Base-by-base conservation (phyloP, 2,329 filamentous ascomycete species). In the Pseudocercospora ulei region DNA sequence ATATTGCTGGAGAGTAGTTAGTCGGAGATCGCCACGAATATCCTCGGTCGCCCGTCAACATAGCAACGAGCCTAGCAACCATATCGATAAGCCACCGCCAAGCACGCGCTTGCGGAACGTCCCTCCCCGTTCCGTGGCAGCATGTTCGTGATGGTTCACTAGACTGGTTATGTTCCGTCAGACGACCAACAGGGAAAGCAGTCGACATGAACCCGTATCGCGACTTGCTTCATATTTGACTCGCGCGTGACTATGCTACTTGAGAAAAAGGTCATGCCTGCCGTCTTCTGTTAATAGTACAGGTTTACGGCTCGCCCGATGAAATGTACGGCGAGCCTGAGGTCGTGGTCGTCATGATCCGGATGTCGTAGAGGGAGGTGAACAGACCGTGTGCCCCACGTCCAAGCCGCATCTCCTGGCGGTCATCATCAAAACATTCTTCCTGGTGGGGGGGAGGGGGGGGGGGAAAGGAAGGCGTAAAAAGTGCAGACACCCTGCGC, bases 391-490 rank as follows among this genome's bases (percentile, higher is more conserved):
- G n/a, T n/a, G n/a, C n/a, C n/a, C n/a, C 30, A 13, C 19, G 20
- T 13, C 30, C 30, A 33, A 22, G 18, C 30, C 30, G 18, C 30
- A 9, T 20, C 9, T 11, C 18, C 30, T 33, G 30, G 30, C 30
- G 30, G 30, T 19, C 7, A n/a, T 22, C 30, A 33, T 33, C 30
- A 33, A 20, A 33, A 12, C 20, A 14, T 23, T 33, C n/a, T 18
- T 26, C 26, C 34, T 28, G 14, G 17, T 26, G 11, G n/a, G n/a
- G n/a, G n/a, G n/a, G n/a, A n/a, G n/a, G n/a, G n/a, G n/a, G n/a
- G n/a, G n/a, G n/a, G n/a, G n/a, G n/a, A n/a, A n/a, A n/a, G n/a
- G 39, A 27, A 34, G 25, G 38, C 43, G 38, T 48, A 38, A 48
- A 39, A 34, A 39, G 34, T 42, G 23, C 18, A 43, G 35, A 39